Conservation (phyloP, 1,284 basidiomycete species). For the Neonothopanus nambi region DNA sequence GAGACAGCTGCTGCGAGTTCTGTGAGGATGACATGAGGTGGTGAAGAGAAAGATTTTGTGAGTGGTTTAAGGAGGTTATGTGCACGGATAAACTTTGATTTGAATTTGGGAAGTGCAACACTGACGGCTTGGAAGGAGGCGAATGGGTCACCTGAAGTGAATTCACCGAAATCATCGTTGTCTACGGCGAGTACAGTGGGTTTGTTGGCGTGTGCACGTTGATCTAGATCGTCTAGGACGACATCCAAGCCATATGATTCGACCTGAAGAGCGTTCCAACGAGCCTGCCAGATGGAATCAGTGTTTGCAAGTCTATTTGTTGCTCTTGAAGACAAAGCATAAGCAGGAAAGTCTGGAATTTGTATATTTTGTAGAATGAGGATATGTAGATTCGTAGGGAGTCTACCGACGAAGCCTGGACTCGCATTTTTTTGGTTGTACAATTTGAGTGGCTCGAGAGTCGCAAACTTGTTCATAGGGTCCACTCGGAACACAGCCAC, state of each 20-base stretch:
- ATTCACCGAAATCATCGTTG: slow-evolving; percentile 89
- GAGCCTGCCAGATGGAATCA: slow-evolving; percentile 74
- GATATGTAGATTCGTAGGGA: slow-evolving; percentile 77
- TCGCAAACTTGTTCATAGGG: slow-evolving; percentile 75
- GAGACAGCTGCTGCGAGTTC: slow-evolving; percentile 47
- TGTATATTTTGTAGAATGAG: slow-evolving; percentile 73
- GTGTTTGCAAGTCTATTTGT: slow-evolving; percentile 65
- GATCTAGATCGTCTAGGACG: slow-evolving; percentile 67
- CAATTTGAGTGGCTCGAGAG: slow-evolving; percentile 75
- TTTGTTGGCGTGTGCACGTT: slow-evolving; percentile 34
- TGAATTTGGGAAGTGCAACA: slow-evolving; percentile 19
- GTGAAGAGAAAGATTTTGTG: slow-evolving; percentile 51
- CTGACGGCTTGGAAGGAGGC: slow-evolving; percentile 35
- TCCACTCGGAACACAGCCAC: neutral
- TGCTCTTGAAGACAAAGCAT: slow-evolving; percentile 68
- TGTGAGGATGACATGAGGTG: slow-evolving; percentile 58
- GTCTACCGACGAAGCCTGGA: slow-evolving; percentile 65
- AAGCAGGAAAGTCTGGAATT: slow-evolving; percentile 76
- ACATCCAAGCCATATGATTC: slow-evolving; percentile 43
- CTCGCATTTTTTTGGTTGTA: slow-evolving; percentile 39
- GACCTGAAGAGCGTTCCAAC: slow-evolving; percentile 65
- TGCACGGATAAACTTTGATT: slow-evolving; percentile 56
- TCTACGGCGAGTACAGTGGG: slow-evolving; percentile 65
- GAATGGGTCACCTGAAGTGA: slow-evolving; percentile 63
- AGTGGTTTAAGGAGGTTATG: slow-evolving; percentile 65